A percentile compares a stretch with the other conserved stretches of the same genome.
phyloP scores from a whole-genome alignment of 2,329 filamentous ascomycete genomes.

The Arthrobotrys conoides region DNA sequence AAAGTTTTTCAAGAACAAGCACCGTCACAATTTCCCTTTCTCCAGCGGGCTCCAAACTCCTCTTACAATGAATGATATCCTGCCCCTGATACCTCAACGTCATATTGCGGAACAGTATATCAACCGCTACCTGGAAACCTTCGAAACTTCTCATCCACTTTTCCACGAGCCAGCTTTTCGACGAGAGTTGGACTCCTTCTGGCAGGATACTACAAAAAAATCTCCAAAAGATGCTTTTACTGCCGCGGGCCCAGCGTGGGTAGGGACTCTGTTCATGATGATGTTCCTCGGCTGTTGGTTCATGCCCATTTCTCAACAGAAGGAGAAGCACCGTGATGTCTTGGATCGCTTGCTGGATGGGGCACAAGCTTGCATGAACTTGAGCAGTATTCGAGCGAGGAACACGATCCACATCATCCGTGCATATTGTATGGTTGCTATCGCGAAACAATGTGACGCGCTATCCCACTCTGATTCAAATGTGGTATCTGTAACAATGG shows the following conservation, averaged over 20 bases:
- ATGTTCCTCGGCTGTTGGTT: slow-evolving; percentile 60
- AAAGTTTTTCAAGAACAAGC: slow-evolving; percentile 54
- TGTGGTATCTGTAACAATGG: slow-evolving; percentile 50
- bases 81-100: slow-evolving; percentile 30
- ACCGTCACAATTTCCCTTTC: slow-evolving; percentile 52
- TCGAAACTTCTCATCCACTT: slow-evolving; percentile 47
- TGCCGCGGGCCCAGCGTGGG: slow-evolving; percentile 25
- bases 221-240: slow-evolving; percentile 1
- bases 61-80: slow-evolving; percentile 32
- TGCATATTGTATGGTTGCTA: slow-evolving; percentile 49
- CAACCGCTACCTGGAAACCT: slow-evolving; percentile 53
- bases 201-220: slow-evolving; percentile 22
- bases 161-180: slow-evolving; percentile 54
- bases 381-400: slow-evolving; percentile 29
- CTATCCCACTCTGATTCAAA: slow-evolving; percentile 56
- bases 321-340: slow-evolving; percentile 28
- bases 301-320: slow-evolving; percentile 37
- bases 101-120: slow-evolving; percentile 51
- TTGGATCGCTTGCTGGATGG: slow-evolving; percentile 47
- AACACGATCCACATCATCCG: slow-evolving; percentile 48
- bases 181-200: slow-evolving; percentile 46
- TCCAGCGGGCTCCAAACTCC: slow-evolving; percentile 5
- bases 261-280: slow-evolving; percentile 56
- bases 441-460: slow-evolving; percentile 56
- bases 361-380: slow-evolving; percentile 40